Conservation (phyloP, 495 filamentous ascomycete genomes). For the Clavariopsis aquatica region DNA sequence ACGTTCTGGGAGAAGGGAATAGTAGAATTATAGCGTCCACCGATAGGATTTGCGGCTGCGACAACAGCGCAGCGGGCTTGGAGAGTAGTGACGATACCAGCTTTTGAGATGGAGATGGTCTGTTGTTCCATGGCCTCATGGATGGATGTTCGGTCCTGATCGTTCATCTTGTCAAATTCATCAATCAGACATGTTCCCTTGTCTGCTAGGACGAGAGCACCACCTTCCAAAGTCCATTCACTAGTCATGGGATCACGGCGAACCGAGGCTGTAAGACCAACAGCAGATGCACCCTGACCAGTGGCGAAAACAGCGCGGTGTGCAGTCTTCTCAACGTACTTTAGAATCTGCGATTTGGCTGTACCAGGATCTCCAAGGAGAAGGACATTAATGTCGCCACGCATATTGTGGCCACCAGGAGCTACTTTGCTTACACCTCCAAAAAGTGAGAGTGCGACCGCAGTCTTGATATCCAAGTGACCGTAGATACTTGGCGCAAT, state of each 20-base stretch:
- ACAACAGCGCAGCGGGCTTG: conserved; percentile 98
- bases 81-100: conserved; percentile 95
- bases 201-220: conserved; percentile 93
- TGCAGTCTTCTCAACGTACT: conserved; percentile 97
- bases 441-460: conserved; percentile 90
- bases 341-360: conserved; percentile 96
- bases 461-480: conserved; percentile 96
- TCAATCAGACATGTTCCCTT: conserved; percentile 96
- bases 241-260: conserved; percentile 92
- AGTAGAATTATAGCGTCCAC: conserved; percentile 94
- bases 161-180: conserved; percentile 99
- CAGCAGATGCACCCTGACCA: conserved; percentile 93
- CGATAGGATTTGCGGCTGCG: conserved; percentile 94
- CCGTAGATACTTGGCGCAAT: conserved; percentile 98
- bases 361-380: conserved; percentile 97
- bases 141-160: conserved; percentile 96
- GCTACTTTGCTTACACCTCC: conserved; percentile 91
- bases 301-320: conserved; percentile 98
- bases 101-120: conserved; percentile 99
- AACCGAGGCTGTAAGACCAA: conserved; percentile 96
- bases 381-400: conserved; percentile 98
- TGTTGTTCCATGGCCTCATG: conserved; percentile 99
- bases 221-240: conserved; percentile 98
- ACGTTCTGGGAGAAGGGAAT: conserved; percentile 95
- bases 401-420: conserved; percentile 81